Base-by-base conservation (phyloP, 139 green algal genomes). In the Tetradesmus lagerheimii region DNA sequence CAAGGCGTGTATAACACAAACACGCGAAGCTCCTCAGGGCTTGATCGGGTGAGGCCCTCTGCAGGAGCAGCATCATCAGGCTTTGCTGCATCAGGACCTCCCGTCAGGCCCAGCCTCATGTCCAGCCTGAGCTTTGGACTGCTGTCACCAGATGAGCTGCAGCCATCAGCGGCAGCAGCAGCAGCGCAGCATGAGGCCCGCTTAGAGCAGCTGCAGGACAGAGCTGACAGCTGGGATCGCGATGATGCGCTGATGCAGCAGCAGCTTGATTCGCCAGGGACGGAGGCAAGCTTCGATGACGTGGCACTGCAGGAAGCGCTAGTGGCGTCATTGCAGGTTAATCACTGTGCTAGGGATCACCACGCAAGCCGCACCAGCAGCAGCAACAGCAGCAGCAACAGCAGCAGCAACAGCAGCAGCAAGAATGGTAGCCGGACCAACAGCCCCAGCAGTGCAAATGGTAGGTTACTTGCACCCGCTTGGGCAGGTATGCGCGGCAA, bases 161-260 rank as follows among this genome's bases (percentile, higher is more conserved):
- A 80, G 34, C n/a, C 75, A 2, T 47, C 37, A 78, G 23, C 11
- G 20, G 78, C 78, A 31, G 39, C 78, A 20, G 27, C 37, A 35
- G 37, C 78, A 35, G 39, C 39, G 78, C 78, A 84, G 78, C 38
- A 29, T 0, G 78, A 62, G 71, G 31, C n/a, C 2, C n/a, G 78
- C 39, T 15, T 23, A 23, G 27, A 66, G 78, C 27, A 29, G 78
- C 39, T 37, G 78, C 78, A 66, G 39, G 27, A 84, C 25, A 35
- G 39, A 23, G 39, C 77, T 18, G 79, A 85, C 39, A 85, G 79
- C 31, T 38, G 41, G n/a, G 79, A 66, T 11, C 27, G 9, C 2
- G 50, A 67, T 85, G 79, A 85, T 67, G 79, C 39, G 18, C 18
- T 85, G 43, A 47, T 85, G 41, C 79, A 85, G 41, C 79, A 71